These are phyloP conservation scores for Tulasnella sp. DNA, from an alignment of 768 basidiomycete genomes.

Conservation along the genomic window DNA sequence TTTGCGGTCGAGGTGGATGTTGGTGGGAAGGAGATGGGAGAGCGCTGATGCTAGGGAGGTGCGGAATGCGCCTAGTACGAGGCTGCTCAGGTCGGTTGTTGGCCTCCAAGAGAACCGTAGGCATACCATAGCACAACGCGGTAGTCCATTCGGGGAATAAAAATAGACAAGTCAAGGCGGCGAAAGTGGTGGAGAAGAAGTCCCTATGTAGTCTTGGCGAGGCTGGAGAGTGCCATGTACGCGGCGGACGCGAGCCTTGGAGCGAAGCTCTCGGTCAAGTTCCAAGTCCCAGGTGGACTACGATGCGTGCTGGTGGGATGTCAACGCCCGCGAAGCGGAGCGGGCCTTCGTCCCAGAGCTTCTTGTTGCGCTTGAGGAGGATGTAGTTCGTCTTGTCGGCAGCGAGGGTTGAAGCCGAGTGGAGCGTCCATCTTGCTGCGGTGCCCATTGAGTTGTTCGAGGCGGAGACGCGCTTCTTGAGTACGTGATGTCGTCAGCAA, in stretches of 20 bases:
- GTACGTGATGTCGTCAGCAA: conserved; percentile 10
- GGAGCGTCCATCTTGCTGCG: background rate
- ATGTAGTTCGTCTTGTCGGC: background rate
- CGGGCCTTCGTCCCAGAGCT: background rate
- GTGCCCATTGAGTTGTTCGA: background rate
- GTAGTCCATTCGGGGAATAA: background rate
- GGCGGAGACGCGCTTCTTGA: background rate
- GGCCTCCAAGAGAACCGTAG: background rate
- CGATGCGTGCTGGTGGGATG: background rate
- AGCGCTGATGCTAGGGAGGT: background rate
- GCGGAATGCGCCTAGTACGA: background rate
- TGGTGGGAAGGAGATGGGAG: background rate
- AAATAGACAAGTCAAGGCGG: background rate
- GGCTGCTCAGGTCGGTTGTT: background rate
- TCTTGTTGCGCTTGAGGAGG: background rate
- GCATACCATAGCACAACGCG: background rate
- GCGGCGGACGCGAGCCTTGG: background rate
- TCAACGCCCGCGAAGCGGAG: background rate
- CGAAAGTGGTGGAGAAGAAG: background rate
- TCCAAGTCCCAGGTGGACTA: conserved; percentile 1
- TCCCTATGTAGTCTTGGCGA: background rate
- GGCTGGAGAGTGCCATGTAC: background rate
- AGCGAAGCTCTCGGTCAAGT: conserved; percentile 1
- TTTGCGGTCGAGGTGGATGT: background rate
- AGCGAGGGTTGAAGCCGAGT: background rate